Conservation (phyloP, 2,329 filamentous ascomycete species). For the Clonostachys sp. region DNA sequence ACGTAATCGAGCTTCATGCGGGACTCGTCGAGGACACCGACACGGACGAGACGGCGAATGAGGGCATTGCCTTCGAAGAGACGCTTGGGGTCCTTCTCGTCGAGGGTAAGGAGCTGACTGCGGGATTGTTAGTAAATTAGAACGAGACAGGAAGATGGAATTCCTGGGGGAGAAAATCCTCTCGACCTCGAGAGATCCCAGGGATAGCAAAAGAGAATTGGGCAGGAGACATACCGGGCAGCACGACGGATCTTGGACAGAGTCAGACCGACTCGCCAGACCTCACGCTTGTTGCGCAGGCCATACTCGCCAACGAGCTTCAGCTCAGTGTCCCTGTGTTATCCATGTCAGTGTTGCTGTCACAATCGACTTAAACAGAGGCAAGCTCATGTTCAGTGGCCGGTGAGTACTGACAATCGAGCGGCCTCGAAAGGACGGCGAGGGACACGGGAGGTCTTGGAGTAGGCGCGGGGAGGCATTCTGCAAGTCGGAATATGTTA, state of each 20-base stretch:
- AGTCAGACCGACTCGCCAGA: constrained; percentile 99
- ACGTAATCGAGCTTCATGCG: constrained; percentile 99
- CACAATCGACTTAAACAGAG: constrained; percentile 93
- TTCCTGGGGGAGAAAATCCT: no score
- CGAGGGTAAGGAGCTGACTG: constrained; percentile 99
- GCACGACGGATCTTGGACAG: constrained; percentile 99
- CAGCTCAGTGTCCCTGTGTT: constrained; percentile 90
- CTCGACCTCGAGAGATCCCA: no score
- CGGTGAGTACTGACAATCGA: constrained; percentile 95
- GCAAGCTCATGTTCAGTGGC: constrained; percentile 98
- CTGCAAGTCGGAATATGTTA: constrained; percentile 10
- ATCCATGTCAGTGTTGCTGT: constrained; percentile 61
- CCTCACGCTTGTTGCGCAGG: constrained; percentile 99
- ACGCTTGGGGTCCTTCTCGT: constrained; percentile 99
- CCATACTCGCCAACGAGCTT: constrained; percentile 99
- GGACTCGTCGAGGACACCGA: constrained; percentile 99
- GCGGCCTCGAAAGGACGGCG: constrained; percentile 98
- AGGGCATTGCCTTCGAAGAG: constrained; percentile 99
- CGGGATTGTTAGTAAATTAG: not conserved
- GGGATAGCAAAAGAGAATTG: not conserved
- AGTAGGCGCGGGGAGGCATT: constrained; percentile 64
- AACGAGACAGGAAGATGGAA: no score
- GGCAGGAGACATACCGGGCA: constrained; percentile 68
- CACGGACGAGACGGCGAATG: constrained; percentile 99
- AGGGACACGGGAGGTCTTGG: constrained; percentile 99